phyloP scores from a whole-genome alignment of 139 green algal genomes.

The Chlorella vulgaris region DNA sequence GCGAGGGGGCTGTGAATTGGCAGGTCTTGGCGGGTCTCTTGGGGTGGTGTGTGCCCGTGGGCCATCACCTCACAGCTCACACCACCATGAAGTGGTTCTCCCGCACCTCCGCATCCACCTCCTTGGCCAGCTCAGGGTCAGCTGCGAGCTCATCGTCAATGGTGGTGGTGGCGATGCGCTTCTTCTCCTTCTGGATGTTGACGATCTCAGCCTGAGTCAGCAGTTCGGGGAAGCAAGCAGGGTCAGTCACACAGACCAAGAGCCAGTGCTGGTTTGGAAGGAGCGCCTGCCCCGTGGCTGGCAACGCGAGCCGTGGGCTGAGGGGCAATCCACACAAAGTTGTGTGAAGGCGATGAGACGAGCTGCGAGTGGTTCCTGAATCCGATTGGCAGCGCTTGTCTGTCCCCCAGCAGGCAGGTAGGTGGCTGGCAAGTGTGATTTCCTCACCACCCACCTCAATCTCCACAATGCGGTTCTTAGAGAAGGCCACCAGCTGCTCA shows the following conservation, averaged over 20 bases:
- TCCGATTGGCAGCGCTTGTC: not conserved
- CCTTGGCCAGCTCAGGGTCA: slow-evolving; percentile 37
- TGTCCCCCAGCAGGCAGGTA: not conserved
- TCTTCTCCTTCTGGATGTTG: slow-evolving; percentile 31
- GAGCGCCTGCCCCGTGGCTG: too few relatives aligned
- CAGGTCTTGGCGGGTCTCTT: slow-evolving; percentile 15
- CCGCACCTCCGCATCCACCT: not conserved
- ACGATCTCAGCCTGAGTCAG: not conserved
- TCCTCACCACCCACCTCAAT: slow-evolving; percentile 21
- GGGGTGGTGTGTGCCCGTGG: not conserved
- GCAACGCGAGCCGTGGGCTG: too few relatives aligned
- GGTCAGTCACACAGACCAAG: not conserved
- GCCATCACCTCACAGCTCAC: not conserved
- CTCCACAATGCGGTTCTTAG: slow-evolving; percentile 15
- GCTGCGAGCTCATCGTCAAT: slow-evolving; percentile 46
- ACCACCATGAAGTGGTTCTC: slow-evolving; percentile 21
- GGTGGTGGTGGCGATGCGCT: slow-evolving; percentile 37
- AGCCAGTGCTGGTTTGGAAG: too few relatives aligned
- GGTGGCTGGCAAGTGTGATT: not conserved
- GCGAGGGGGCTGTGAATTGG: too few relatives aligned
- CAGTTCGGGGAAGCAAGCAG: too few relatives aligned
- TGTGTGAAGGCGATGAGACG: too few relatives aligned
- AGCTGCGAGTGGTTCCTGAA: too few relatives aligned
- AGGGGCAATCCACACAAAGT: too few relatives aligned
- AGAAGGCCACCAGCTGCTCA: slow-evolving; percentile 33